Evolutionary conservation across 331 rosid species (phyloP), one percentile per base, ranked within the genome.

Genomic region (Acacia pycnantha): DNA sequence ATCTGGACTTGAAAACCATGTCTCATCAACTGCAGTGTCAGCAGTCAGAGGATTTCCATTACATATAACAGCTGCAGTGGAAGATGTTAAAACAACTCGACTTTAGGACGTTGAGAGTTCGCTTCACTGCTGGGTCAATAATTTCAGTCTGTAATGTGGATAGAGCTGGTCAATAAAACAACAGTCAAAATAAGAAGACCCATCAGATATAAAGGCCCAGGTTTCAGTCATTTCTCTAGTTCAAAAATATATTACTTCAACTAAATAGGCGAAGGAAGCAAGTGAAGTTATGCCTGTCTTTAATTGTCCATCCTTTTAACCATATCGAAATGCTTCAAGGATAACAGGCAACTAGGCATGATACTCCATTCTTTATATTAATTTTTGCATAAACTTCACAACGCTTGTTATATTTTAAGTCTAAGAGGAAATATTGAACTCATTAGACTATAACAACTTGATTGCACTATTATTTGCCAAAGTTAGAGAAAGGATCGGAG

Each of bases 1-100:
- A 11, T 69, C 74, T 21, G 74, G 51, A 69, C 46, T 69, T 69
- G 74, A 40, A 41, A 40, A 69, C 74, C 74, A 69, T 1, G 74
- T 40, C 27, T 69, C 74, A 69, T 69, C 50, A 69, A 69, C 74
- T 10, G 10, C 10, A n/a, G 10, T 3, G 2, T 41, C 74, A 69
- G 51, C 10, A 69, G 51, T n/a, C 11, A 18, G 47, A 69, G 51
- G 74, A 12, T 41, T 41, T 11, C 51, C 74, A 69, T 11, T 69
- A 11, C 11, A 69, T 40, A 6, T 0, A 40, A 69, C 51, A n/a
- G 74, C 51, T 40, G 51, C 3, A 5, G 31, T 21, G 50, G 74
- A 69, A 12, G 53, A 41, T 41, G 74, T 69, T 41, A 69, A 41
- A 22, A 69, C 33, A 41, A 69, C 53, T 69, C 74, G 74, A 69